Evolutionary conservation across 1,284 basidiomycete genomes (phyloP), one percentile per base, ranked within the genome.

Genomic region (Trametes polyzona): DNA sequence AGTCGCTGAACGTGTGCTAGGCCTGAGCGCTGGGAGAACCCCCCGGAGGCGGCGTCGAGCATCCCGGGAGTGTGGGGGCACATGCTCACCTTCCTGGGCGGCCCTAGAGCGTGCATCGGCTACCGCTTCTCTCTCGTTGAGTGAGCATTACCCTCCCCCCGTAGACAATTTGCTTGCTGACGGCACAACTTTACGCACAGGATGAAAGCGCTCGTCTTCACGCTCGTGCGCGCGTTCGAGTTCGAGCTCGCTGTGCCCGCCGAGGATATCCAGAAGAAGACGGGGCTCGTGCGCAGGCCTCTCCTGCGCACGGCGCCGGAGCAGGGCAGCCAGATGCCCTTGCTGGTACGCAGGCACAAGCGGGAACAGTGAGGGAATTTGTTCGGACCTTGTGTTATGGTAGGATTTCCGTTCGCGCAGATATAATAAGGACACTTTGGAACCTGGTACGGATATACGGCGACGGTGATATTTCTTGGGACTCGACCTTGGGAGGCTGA

Each of bases 11-110:
- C 17, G 41, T 2, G 12, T 6, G 2, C 16, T 23, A 82, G 79
- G 53, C 85, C 85, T 2, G 84, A 86, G 64, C 76, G 84, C 7
- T 87, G 86, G 85, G 71, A 78, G 42, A 67, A 76, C 9, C 50
- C 74, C 3, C 82, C 83, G 0, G 77, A 79, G 30, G 71, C 70
- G 0, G n/a, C n/a, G n/a, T 17, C 36, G 4, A 39, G 12, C 36
- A 14, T 39, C 19, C 36, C 36, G 9, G 36, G 36, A 2, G 41
- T 42, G 14, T 42, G 41, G 24, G 24, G 21, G 7, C 41, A 42
- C 16, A 23, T 27, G 41, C 14, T 42, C 14, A 24, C 41, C 16
- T 42, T 42, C 24, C 16, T 42, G 16, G 24, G 41, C 17, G 41
- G 41, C 3, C 41, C 41, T 8, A 12, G 41, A 2, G 24, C 41